Conservation (phyloP, 2,329 filamentous ascomycete species). For the Nemania sp. region DNA sequence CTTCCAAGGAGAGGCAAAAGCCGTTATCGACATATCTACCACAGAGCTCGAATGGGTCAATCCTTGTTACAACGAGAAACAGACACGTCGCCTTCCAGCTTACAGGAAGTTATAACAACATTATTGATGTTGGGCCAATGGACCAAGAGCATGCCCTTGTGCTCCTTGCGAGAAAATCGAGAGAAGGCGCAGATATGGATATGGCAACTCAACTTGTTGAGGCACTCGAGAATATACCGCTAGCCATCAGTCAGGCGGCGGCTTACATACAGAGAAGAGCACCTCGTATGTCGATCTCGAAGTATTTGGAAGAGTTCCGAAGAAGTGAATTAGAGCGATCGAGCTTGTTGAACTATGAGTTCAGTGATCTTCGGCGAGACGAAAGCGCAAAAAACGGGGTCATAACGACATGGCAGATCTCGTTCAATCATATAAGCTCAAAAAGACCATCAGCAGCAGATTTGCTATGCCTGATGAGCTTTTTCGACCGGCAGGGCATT, state of each 20-base stretch:
- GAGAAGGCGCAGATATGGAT: too few species aligned
- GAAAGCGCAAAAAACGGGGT: conserved; percentile 42
- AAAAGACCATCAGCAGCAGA: conserved; percentile 44
- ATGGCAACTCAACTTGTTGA: conserved; percentile 33
- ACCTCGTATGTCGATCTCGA: conserved; percentile 38
- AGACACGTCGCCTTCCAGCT: conserved; percentile 27
- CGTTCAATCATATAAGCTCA: conserved; percentile 44
- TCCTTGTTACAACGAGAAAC: conserved; percentile 38
- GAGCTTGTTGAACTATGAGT: conserved; percentile 39
- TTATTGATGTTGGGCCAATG: conserved; percentile 18
- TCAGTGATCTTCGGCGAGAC: conserved; percentile 42
- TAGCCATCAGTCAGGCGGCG: conserved; percentile 44
- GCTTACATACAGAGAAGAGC: conserved; percentile 39
- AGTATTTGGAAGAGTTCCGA: conserved; percentile 47
- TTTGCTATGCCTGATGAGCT: conserved; percentile 52
- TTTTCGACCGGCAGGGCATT: conserved; percentile 50
- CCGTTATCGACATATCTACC: conserved; percentile 36
- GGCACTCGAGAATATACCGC: conserved; percentile 40
- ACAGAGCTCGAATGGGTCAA: conserved; percentile 37
- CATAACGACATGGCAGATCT: conserved; percentile 44
- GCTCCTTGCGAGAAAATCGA: conserved; percentile 6
- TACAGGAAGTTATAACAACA: conserved; percentile 22
- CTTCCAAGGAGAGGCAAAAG: background rate
- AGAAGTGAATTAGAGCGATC: conserved; percentile 39
- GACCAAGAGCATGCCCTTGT: conserved; percentile 4